Percentiles rank a stretch among this genome's conserved stretches.
These are phyloP conservation scores for Musa beccarii DNA, from an alignment of 176 grass and related monocot species.

Conservation along the genomic window DNA sequence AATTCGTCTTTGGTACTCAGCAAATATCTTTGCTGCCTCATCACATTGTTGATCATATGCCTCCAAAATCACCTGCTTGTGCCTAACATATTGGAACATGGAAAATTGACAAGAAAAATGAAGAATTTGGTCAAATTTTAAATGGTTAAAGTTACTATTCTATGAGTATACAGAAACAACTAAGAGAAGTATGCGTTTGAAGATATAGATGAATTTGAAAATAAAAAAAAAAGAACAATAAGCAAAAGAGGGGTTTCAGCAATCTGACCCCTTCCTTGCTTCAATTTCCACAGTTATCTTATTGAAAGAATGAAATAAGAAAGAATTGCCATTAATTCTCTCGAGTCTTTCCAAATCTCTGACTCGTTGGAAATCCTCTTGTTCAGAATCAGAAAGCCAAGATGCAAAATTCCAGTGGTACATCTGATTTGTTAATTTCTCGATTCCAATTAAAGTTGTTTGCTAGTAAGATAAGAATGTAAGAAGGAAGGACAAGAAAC, in stretches of 20 bases:
- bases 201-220: not conserved
- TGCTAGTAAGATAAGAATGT: not conserved
- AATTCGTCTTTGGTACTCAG: constrained; percentile 79
- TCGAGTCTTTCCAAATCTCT: not conserved
- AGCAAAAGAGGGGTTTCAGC: not conserved
- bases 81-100: constrained; percentile 39
- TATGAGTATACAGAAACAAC: not conserved
- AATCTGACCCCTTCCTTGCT: too few species aligned
- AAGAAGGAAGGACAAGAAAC: too few species aligned
- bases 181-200: not conserved
- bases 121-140: not conserved
- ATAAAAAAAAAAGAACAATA: not conserved
- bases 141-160: not conserved
- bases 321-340: too few species aligned
- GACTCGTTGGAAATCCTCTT: not conserved
- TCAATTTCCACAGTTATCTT: too few species aligned
- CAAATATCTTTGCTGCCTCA: constrained; percentile 90
- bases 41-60: constrained; percentile 91
- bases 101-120: constrained; percentile 9
- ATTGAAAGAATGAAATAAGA: not conserved
- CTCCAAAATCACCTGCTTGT: constrained; percentile 86
- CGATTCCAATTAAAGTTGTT: not conserved
- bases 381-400: not conserved
- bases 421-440: not conserved
- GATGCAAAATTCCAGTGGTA: not conserved